Evolutionary conservation across 495 filamentous ascomycete species (phyloP), one percentile per base, ranked within the genome.

Genomic region (Penicillium simplicissimum): DNA sequence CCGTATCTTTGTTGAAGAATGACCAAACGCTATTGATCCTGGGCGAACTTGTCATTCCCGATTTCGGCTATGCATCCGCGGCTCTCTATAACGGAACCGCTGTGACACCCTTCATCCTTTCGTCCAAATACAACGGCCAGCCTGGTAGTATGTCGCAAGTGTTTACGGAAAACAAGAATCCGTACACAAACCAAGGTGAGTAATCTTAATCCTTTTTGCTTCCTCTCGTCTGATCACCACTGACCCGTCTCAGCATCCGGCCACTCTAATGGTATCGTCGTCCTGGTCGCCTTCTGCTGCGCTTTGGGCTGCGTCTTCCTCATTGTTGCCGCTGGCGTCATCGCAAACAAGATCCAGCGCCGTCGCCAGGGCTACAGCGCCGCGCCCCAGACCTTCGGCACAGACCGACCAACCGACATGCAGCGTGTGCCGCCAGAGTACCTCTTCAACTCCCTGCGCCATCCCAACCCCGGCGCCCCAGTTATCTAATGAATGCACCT

Each of bases 231-330:
- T 51, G 53, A 62, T 61, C 55, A 38, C 60, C 57, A 56, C 70
- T 76, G 62, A 75, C 55, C 4, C 23, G 37, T 42, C 68, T 1
- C 34, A 83, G 85, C 74, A 62, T 72, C 78, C 60, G 81, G 85
- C 70, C 84, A 95, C 61, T 90, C 92, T 10, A 82, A 90, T 60
- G 96, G 91, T 37, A 93, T 96, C 63, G 84, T 97, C 34, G 90
- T 97, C 15, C 83, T 99, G 34, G 93, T 99, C 49, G 89, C 87
- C n/a, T 88, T 99, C 57, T 96, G 89, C 49, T 91, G 95, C 61
- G 88, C 95, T 0, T 85, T 98, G 8, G 93, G 82, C 55, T 84
- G 93, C 60, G 91, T 93, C 69, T 90, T 97, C 75, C 79, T 97
- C 43, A 85, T 99, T 52, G 93, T 99, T 57, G 84, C 91, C 23